Percentiles rank a stretch among this genome's conserved stretches.
Conservation (phyloP, 768 basidiomycete genomes). For the Peribolospora baueri region DNA sequence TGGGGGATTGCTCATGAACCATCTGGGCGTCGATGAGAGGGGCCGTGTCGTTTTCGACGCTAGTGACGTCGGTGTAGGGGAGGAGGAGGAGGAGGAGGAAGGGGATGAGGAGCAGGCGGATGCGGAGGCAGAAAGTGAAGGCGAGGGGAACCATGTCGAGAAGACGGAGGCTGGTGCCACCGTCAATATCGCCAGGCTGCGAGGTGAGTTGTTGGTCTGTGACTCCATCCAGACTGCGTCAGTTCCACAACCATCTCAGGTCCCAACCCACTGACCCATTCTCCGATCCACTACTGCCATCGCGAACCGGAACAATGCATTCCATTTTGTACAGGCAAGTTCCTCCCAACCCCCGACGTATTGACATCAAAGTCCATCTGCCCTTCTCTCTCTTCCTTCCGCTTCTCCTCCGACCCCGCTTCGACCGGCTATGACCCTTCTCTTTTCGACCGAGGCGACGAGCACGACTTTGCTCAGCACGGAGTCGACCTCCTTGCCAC, state of each 20-base stretch:
- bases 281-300: background rate
- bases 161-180: slow-evolving; percentile 2
- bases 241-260: background rate
- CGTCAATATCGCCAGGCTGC: slow-evolving; percentile 11
- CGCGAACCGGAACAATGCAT: background rate
- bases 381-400: slow-evolving; percentile 54
- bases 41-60: slow-evolving; percentile 89
- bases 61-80: slow-evolving; percentile 44
- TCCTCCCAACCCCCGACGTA: slow-evolving; percentile 41
- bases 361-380: slow-evolving; percentile 52
- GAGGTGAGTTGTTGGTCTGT: slow-evolving; percentile 23
- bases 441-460: background rate
- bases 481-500: background rate
- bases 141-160: slow-evolving; percentile 40
- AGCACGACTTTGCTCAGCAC: background rate
- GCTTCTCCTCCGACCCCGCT: slow-evolving; percentile 34
- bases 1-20: slow-evolving; percentile 87
- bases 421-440: slow-evolving; percentile 19
- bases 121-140: slow-evolving; percentile 35
- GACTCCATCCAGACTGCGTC: slow-evolving; percentile 26
- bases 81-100: slow-evolving; percentile 43
- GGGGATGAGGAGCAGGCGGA: slow-evolving; percentile 33
- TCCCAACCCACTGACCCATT: background rate
- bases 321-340: slow-evolving; percentile 29
- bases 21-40: slow-evolving; percentile 59